Base-by-base conservation (phyloP, 176 grass and related monocot species). In the Cymbopogon citratus region DNA sequence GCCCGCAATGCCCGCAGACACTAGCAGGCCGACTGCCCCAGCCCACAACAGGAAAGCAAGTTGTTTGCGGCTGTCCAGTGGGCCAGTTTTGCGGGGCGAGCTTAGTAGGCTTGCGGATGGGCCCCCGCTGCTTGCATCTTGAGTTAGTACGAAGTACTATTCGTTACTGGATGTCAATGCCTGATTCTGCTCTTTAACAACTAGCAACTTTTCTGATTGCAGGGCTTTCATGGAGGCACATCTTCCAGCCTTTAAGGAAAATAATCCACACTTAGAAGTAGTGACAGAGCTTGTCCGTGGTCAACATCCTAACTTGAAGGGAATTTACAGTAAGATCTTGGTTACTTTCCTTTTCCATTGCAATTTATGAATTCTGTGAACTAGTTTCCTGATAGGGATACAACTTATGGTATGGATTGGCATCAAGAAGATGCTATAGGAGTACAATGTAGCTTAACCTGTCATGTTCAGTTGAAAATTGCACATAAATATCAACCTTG, bases 181-280 rank as follows among this genome's bases (percentile, higher is more conserved):
- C 27, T 74, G 28, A 19, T 39, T 69, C 28, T 68, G n/a, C 16
- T 43, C 39, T 33, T 39, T 74, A 10, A 72, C 12, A 77, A 31
- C 66, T 63, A 60, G 3, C 3, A 6, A 5, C 2, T 21, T 52
- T 78, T 78, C 28, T 19, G 70, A 85, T 92, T 49, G 45, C 86
- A 98, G 95, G 87, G 84, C 88, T 21, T 98, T 98, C 66, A 93
- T 98, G 92, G 88, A 98, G 90, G 81, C 77, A 54, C 84, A 98
- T 44, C 77, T 98, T 66, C 90, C 86, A 39, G 74, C 67, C 27
- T 93, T 93, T 7, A 79, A 48, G 61, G 76, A 79, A 66, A 79
- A 48, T 3, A 79, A 66, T 66, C 76, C 76, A 3, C 76, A 79
- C 44, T 66, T 79, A 79, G 76, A 79, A 45, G 76, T 79, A 29